phyloP scores from a whole-genome alignment of 371 early-diverging fungal genomes.

The Coemansia sp. region DNA sequence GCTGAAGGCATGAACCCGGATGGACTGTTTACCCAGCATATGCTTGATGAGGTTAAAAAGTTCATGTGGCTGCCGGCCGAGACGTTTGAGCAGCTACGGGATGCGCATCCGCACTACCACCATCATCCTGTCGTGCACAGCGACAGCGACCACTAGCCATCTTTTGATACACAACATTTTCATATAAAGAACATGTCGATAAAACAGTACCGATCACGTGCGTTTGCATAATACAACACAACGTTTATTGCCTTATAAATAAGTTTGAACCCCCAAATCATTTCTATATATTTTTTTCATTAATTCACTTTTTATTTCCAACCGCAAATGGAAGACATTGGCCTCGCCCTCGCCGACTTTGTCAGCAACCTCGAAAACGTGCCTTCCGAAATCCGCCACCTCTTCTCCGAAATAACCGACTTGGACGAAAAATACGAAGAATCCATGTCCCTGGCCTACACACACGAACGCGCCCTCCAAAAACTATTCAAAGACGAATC shows the following conservation, averaged over 20 bases:
- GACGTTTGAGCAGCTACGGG: constrained; percentile 22
- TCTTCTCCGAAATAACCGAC: constrained; percentile 55
- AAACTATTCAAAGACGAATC: constrained; percentile 18
- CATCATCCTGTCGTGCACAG: background rate
- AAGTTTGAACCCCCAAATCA: no score
- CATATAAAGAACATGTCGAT: no score
- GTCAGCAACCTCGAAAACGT: constrained; percentile 56
- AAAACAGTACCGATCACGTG: no score
- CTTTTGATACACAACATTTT: no score
- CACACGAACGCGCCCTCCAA: constrained; percentile 35
- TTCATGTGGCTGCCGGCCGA: constrained; percentile 49
- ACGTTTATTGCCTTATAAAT: no score
- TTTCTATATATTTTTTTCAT: no score
- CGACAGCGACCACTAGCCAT: background rate
- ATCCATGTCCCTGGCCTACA: constrained; percentile 18
- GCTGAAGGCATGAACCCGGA: constrained; percentile 31
- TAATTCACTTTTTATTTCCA: no score
- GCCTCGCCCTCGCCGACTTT: constrained; percentile 43
- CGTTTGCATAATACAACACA: no score
- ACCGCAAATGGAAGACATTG: constrained; percentile 45
- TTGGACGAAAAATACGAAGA: constrained; percentile 55
- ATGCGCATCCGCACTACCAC: background rate
- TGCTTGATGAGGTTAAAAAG: constrained; percentile 34
- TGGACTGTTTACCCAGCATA: constrained; percentile 39
- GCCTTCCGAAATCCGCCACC: constrained; percentile 56